Evolutionary conservation across 352 stramenopile genomes (phyloP).

Genomic region (Halophytophthora batemanensis): DNA sequence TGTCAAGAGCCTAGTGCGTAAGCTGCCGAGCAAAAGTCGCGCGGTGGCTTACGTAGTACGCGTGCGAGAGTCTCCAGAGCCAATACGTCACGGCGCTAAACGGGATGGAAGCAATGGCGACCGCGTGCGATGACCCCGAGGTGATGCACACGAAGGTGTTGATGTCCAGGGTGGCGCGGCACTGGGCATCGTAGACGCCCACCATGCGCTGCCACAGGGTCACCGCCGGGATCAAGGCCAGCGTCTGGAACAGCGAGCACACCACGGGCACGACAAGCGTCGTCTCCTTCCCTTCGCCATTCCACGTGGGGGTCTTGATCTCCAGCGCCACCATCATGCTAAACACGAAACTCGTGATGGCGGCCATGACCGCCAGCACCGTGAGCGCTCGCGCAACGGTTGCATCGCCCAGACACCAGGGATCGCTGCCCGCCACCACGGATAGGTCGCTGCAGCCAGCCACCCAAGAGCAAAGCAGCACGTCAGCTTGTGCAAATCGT

Average conservation of each 20-base stretch:
- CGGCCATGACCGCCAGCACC: slow-evolving; percentile 49
- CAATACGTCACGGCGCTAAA: slow-evolving; percentile 45
- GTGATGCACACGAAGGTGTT: slow-evolving; percentile 61
- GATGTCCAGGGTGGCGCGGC: slow-evolving; percentile 37
- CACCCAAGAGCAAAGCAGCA: neutral
- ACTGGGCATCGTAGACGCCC: slow-evolving; percentile 39
- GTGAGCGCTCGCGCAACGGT: slow-evolving; percentile 41
- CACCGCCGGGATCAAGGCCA: slow-evolving; percentile 45
- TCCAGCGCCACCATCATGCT: slow-evolving; percentile 48
- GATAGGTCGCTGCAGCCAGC: slow-evolving; percentile 29
- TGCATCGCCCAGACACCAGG: slow-evolving; percentile 63
- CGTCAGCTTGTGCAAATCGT: no score
- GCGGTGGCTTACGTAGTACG: slow-evolving; percentile 40
- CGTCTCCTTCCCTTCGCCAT: slow-evolving; percentile 59
- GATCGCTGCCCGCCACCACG: slow-evolving; percentile 37
- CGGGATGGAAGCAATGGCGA: slow-evolving; percentile 41
- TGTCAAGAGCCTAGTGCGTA: no score
- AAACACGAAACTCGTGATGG: slow-evolving; percentile 52
- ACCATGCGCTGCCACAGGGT: slow-evolving; percentile 62
- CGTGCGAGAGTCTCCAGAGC: slow-evolving; percentile 59
- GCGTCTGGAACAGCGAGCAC: slow-evolving; percentile 45
- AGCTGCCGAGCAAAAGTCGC: neutral
- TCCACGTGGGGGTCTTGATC: slow-evolving; percentile 71
- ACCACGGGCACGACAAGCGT: slow-evolving; percentile 53
- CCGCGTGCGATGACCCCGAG: slow-evolving; percentile 27